Base-by-base conservation (phyloP, 2,329 filamentous ascomycete species). In the Aspergillus sp. region DNA sequence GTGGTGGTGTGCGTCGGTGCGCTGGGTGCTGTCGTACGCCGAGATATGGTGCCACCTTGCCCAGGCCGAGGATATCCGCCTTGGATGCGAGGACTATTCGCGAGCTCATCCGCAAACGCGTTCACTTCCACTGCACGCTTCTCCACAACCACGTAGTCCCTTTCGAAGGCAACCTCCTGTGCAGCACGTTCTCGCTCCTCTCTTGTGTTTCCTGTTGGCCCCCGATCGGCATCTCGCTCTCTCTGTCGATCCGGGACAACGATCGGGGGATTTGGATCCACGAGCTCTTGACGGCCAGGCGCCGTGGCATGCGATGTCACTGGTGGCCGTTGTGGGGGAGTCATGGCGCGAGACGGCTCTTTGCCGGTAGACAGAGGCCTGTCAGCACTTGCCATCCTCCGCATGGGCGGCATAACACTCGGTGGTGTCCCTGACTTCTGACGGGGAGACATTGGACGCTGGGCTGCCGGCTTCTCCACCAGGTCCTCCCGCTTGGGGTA, bases 61-160 rank as follows among this genome's bases (percentile, higher is more conserved):
- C 77, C 73, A 38, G 78, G 74, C 70, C 62, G 27, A 67, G 76
- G 65, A 49, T 75, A 63, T 27, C 61, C 64, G 40, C 68, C 69
- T 54, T 79, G 76, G 26, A 82, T 69, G 43, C 82, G 82, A 42
- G 86, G 86, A 59, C 86, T 91, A 44, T 89, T 86, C 40, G 88
- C 90, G 62, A 98, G 74, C 68, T 97, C 91, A 66, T 98, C 93
- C 26, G 93, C 93, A 59, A 98, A 85, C 2, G 93, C 93, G 65
- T 98, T 97, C 43, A 98, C 91, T 66, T 97, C 91, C 7, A 98
- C 90, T 19, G 89, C 86, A 54, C 85, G 83, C 72, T 96, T 95
- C 71, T 98, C 93, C 8, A 98, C 88, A 28, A 97, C 77, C 19
- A 98, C 91, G 59, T 97, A 98, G 55, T 97, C 93, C 54, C 91